These are phyloP conservation scores for Butyriboletus loyo DNA, from an alignment of 768 basidiomycete species.

Conservation along the genomic window DNA sequence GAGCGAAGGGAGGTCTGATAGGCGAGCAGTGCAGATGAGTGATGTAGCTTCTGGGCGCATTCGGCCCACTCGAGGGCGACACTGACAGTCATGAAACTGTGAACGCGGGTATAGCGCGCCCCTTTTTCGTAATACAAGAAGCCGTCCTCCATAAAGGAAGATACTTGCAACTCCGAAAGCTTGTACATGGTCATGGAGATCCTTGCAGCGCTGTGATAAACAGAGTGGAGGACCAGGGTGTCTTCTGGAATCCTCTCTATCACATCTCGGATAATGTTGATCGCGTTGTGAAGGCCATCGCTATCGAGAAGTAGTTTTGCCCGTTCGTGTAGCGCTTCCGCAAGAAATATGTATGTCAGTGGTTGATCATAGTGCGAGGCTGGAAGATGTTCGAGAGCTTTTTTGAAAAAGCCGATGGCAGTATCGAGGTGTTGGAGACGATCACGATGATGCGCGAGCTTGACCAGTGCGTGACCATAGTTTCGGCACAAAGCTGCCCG, in stretches of 20 bases:
- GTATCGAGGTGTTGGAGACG: not conserved
- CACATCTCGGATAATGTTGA: not conserved
- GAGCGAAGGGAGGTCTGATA: slow-evolving; percentile 17
- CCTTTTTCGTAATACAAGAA: slow-evolving; percentile 15
- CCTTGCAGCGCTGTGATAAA: not conserved
- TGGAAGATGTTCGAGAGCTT: slow-evolving; percentile 8
- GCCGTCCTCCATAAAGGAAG: slow-evolving; percentile 8
- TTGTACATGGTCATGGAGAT: not conserved
- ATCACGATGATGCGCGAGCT: slow-evolving; percentile 4
- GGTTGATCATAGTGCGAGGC: slow-evolving; percentile 10
- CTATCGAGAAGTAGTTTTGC: not conserved
- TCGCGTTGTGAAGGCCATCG: not conserved
- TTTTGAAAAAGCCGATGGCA: slow-evolving; percentile 9
- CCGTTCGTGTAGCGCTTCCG: slow-evolving; percentile 1
- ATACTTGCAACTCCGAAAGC: not conserved
- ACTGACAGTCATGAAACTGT: slow-evolving; percentile 6
- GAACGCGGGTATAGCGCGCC: not conserved
- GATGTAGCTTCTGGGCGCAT: slow-evolving; percentile 3
- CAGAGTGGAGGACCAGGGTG: not conserved
- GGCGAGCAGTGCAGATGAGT: slow-evolving; percentile 21
- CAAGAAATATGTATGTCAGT: not conserved
- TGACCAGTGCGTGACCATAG: slow-evolving; percentile 10
- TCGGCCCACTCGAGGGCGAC: slow-evolving; percentile 15
- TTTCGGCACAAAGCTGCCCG: slow-evolving; percentile 5
- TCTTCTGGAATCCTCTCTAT: slow-evolving; percentile 7